Percentiles rank a stretch among this genome's conserved stretches.
These are phyloP conservation scores for Tylopilus felleus DNA, from an alignment of 768 basidiomycete genomes.

Conservation along the genomic window DNA sequence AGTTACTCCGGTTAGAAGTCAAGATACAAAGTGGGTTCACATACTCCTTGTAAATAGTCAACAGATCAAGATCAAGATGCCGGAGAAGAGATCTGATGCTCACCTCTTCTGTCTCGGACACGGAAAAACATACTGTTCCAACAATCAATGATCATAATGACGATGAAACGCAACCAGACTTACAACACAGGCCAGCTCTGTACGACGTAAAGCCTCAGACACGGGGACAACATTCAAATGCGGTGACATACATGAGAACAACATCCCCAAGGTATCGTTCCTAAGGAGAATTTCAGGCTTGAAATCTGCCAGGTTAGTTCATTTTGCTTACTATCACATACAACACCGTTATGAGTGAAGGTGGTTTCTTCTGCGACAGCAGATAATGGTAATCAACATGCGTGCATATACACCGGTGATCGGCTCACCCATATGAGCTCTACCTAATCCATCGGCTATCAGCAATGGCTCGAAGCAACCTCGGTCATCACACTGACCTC, in stretches of 20 bases:
- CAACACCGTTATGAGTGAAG: constrained; percentile 23
- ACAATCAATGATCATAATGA: background rate
- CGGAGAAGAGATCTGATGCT: background rate
- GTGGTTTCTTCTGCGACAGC: constrained; percentile 21
- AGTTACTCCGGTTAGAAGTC: background rate
- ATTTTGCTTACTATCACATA: constrained; percentile 24
- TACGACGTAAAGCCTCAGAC: constrained; percentile 2
- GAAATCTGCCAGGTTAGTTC: background rate
- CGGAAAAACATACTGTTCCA: constrained; percentile 21
- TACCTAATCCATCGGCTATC: constrained; percentile 15
- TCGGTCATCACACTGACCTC: constrained; percentile 19
- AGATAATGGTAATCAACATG: constrained; percentile 4
- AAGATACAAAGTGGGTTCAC: constrained; percentile 2
- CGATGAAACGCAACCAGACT: background rate
- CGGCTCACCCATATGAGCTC: constrained; percentile 31
- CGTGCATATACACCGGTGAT: background rate
- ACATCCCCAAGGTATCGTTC: constrained; percentile 32
- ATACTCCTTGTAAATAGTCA: constrained; percentile 21
- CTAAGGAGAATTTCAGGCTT: constrained; percentile 13
- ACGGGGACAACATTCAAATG: background rate
- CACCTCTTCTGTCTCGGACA: constrained; percentile 17
- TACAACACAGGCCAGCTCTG: constrained; percentile 22
- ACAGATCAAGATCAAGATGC: background rate
- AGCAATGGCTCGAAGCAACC: background rate
- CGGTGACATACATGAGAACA: constrained; percentile 25